Evolutionary conservation across 192 early-diverging fungal genomes (phyloP), one percentile per base, ranked within the genome.

Genomic region (Entomortierella lignicola): DNA sequence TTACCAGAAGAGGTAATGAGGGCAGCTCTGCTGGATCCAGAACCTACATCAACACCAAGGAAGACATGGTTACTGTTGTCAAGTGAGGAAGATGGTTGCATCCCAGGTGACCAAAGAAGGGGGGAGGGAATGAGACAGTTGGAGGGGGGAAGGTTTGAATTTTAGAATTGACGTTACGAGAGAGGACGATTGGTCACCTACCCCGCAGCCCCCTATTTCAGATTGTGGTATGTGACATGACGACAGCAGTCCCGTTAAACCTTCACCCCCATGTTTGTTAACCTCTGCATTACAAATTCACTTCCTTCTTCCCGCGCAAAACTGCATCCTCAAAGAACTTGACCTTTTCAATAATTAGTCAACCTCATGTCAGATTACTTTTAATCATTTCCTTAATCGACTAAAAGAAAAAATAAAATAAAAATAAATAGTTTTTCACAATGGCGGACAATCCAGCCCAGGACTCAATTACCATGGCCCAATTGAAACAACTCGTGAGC

Each of bases 401-500:
- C n/a, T n/a, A n/a, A n/a, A n/a, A n/a, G n/a, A n/a, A n/a, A n/a
- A n/a, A n/a, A n/a, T n/a, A n/a, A n/a, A n/a, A n/a, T n/a, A n/a
- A n/a, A n/a, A n/a, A n/a, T n/a, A n/a, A 5, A 47, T 4, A 12
- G 2, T 15, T 15, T 20, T 47, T 20, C 12, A 47, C 2, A 47
- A 79, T 79, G 75, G 75, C 67, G 41, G 81, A 81, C 39, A 72
- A 69, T 25, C 81, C 77, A 34, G 42, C 79, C 18, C 80, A 85
- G 29, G 86, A 87, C 63, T 85, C 86, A 17, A 66, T 87, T 31
- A 87, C 86, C 20, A 72, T 85, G 52, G 84, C 84, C n/a, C 82
- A 87, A 62, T 67, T 88, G 30, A 88, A 77, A 69, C 82, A 86
- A 62, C 67, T 85, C 54, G 87, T 88, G 25, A 86, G 84, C 57